Evolutionary conservation across 768 basidiomycete genomes (phyloP).

Genomic region (Amanita exitialis): DNA sequence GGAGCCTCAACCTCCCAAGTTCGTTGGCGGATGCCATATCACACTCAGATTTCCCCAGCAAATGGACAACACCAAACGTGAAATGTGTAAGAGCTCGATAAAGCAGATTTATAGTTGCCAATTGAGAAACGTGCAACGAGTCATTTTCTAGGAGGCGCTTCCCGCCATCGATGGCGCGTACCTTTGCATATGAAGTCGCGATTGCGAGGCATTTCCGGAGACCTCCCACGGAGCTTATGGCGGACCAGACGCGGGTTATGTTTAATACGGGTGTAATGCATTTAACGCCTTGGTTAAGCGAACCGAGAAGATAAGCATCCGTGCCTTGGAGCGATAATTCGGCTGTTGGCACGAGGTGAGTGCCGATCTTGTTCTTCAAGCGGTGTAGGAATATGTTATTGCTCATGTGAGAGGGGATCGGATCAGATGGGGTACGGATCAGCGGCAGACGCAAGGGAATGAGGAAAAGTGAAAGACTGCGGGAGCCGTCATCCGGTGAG

Average conservation of each 20-base stretch:
- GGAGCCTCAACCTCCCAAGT: slow-evolving; percentile 40
- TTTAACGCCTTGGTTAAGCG: slow-evolving; percentile 49
- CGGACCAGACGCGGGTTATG: slow-evolving; percentile 66
- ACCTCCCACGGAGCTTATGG: slow-evolving; percentile 42
- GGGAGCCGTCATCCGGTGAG: slow-evolving; percentile 40
- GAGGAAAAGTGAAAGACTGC: slow-evolving; percentile 65
- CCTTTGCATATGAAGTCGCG: slow-evolving; percentile 52
- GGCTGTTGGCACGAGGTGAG: slow-evolving; percentile 64
- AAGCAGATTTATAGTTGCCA: slow-evolving; percentile 48
- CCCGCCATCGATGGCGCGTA: slow-evolving; percentile 46
- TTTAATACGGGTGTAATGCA: slow-evolving; percentile 63
- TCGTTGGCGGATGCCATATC: slow-evolving; percentile 40
- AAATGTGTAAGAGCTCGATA: slow-evolving; percentile 63
- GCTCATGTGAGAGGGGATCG: slow-evolving; percentile 34
- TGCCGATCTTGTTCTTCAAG: slow-evolving; percentile 74
- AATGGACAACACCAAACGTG: slow-evolving; percentile 42
- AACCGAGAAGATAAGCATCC: slow-evolving; percentile 55
- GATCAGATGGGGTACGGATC: slow-evolving; percentile 27
- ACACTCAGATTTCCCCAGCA: slow-evolving; percentile 58
- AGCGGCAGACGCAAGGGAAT: slow-evolving; percentile 55
- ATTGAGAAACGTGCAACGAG: slow-evolving; percentile 52
- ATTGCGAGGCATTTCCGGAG: slow-evolving; percentile 57
- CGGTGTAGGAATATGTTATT: slow-evolving; percentile 66
- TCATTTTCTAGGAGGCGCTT: slow-evolving; percentile 39
- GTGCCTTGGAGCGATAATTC: slow-evolving; percentile 55